These are phyloP conservation scores for Kondoa subrosea DNA, from an alignment of 768 basidiomycete species.

Conservation along the genomic window DNA sequence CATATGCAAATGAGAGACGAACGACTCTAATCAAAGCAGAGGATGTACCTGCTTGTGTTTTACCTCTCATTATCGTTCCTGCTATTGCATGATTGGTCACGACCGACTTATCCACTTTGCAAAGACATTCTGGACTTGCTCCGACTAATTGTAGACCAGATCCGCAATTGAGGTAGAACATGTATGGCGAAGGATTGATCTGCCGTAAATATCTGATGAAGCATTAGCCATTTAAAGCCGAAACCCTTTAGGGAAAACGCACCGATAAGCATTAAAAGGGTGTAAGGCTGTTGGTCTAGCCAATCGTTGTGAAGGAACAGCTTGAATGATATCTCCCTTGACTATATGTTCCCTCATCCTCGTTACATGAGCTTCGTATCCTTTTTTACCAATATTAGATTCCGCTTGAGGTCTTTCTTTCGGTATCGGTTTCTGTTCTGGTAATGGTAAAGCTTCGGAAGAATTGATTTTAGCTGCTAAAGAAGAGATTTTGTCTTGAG, in stretches of 20 bases:
- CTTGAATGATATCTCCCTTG: constrained; percentile 95
- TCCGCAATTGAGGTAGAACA: constrained; percentile 84
- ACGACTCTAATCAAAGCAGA: neutral
- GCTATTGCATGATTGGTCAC: constrained; percentile 98
- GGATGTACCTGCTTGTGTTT: constrained; percentile 58
- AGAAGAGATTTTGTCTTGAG: constrained; percentile 16
- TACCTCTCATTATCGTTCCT: constrained; percentile 76
- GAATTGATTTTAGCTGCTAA: constrained; percentile 18
- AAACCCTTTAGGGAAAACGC: neutral
- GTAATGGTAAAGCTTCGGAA: constrained; percentile 32
- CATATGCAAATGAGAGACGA: neutral
- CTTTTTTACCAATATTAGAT: constrained; percentile 83
- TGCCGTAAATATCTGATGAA: constrained; percentile 51
- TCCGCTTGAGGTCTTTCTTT: constrained; percentile 40
- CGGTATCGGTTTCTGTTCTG: constrained; percentile 33
- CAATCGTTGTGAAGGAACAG: constrained; percentile 85
- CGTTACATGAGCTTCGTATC: constrained; percentile 82
- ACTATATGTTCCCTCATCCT: constrained; percentile 83
- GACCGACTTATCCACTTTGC: constrained; percentile 78
- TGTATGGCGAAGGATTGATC: constrained; percentile 94
- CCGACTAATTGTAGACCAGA: constrained; percentile 89
- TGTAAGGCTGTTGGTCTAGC: constrained; percentile 70
- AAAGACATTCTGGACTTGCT: constrained; percentile 91
- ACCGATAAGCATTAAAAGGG: constrained; percentile 89
- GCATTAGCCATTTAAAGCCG: neutral